These are phyloP conservation scores for Globisporangium heterothallicum DNA, from an alignment of 352 stramenopile species.

Conservation along the genomic window DNA sequence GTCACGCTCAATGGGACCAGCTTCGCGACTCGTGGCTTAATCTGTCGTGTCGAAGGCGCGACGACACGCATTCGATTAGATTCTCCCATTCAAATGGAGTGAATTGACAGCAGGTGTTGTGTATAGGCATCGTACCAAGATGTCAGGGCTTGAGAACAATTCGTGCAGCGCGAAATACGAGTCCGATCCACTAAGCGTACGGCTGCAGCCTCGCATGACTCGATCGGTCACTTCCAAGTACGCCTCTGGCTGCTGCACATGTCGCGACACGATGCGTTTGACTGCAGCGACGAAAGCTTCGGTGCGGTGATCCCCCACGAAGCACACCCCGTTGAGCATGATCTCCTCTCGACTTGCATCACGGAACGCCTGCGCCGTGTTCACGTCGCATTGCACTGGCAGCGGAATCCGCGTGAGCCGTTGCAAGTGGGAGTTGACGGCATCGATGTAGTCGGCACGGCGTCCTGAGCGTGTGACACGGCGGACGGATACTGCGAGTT, in stretches of 20 bases:
- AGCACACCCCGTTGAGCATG: slow-evolving; percentile 65
- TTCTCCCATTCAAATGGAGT: no score
- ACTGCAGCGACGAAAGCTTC: slow-evolving; percentile 69
- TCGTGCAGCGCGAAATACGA: slow-evolving; percentile 75
- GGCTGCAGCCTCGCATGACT: slow-evolving; percentile 66
- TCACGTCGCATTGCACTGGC: slow-evolving; percentile 49
- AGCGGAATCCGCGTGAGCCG: slow-evolving; percentile 44
- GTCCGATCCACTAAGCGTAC: slow-evolving; percentile 68
- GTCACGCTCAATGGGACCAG: slow-evolving; percentile 53
- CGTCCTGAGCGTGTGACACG: slow-evolving; percentile 30
- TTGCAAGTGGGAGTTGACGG: slow-evolving; percentile 20
- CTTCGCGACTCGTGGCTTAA: slow-evolving; percentile 47
- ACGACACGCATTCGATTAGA: slow-evolving; percentile 2
- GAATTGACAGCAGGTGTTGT: background rate
- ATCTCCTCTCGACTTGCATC: slow-evolving; percentile 69
- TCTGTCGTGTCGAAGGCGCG: slow-evolving; percentile 38
- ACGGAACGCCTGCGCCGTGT: slow-evolving; percentile 65
- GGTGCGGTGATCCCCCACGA: slow-evolving; percentile 66
- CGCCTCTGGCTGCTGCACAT: slow-evolving; percentile 38
- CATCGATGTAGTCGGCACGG: slow-evolving; percentile 53
- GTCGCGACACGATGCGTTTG: slow-evolving; percentile 58
- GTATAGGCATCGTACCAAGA: slow-evolving; percentile 29
- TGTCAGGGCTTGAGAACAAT: slow-evolving; percentile 46
- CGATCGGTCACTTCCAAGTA: slow-evolving; percentile 48
- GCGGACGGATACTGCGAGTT: slow-evolving; percentile 34